Evolutionary conservation across 2,329 filamentous ascomycete species (phyloP).

Genomic region (Sporothrix luriei): DNA sequence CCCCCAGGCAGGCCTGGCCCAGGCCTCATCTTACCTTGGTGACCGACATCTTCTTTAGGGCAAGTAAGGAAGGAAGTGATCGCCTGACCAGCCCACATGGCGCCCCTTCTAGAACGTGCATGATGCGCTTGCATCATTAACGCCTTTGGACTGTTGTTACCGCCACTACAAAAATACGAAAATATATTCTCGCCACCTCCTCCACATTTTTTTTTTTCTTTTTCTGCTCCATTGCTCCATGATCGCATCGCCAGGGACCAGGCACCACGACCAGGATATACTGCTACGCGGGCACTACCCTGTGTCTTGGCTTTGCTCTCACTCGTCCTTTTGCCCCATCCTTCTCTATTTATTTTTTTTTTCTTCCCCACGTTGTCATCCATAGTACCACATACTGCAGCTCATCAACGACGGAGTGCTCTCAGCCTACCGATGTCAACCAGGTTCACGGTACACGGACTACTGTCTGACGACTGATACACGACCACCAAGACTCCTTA

Average conservation of each 20-base stretch:
- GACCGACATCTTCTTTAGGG: conserved; percentile 27
- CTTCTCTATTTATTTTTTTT: not conserved
- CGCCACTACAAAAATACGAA: conserved; percentile 4
- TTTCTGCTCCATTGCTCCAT: not conserved
- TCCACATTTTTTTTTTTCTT: not conserved
- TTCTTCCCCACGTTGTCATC: conserved; percentile 9
- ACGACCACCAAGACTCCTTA: not conserved
- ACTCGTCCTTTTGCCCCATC: not conserved
- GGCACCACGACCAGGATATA: conserved; percentile 14
- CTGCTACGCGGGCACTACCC: not conserved
- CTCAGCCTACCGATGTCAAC: not conserved
- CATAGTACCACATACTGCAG: too few species aligned
- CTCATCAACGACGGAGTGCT: too few species aligned
- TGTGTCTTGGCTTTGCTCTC: conserved; percentile 1
- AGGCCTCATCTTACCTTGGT: conserved; percentile 15
- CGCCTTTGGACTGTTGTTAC: not conserved
- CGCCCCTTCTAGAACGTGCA: not conserved
- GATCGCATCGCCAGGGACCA: conserved; percentile 21
- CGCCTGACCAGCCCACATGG: conserved; percentile 22
- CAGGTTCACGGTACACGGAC: not conserved
- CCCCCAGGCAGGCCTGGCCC: conserved; percentile 11
- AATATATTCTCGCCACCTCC: conserved; percentile 24
- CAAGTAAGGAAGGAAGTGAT: conserved; percentile 22
- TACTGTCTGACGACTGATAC: not conserved
- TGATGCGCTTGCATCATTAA: conserved; percentile 16